Evolutionary conservation across 495 filamentous ascomycete genomes (phyloP), one percentile per base, ranked within the genome.

Genomic region (Neurospora sp.): DNA sequence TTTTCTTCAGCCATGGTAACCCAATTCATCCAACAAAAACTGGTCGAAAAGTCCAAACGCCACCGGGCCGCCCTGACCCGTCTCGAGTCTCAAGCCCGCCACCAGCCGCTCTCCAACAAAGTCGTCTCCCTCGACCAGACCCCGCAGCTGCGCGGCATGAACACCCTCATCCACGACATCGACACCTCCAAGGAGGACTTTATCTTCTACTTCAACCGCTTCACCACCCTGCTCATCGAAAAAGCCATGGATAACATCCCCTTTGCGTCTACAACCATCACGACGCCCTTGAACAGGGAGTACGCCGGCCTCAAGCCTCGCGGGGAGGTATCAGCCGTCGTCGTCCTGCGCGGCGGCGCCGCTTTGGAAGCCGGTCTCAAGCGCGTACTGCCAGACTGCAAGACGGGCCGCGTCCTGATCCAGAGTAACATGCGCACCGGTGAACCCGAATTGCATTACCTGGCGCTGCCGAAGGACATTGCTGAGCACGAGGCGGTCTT

Each of bases 191-290:
- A 91, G 47, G 96, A 97, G 74, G 94, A 98, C 74, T 98, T 97
- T 78, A 93, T 97, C 71, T 98, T 98, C 81, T 97, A 97, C 80
- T 97, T 98, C 76, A 93, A 99, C 82, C 89, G 96, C 22, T 82
- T 98, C 42, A 87, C 90, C 3, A 89, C 90, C 1, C 82, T 98
- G n/a, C 85, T 99, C 8, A 88, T 99, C 39, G 94, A 98, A 80
- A 94, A 90, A 72, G 92, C 93, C 3, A 80, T 95, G 72, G 93
- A 94, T 72, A 89, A 88, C 76, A 84, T 90, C 44, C 85, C 85
- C 42, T 97, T 94, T 81, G 80, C 82, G 18, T 83, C 87, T 5
- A 78, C 79, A 3, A 84, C 81, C 8, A 85, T 97, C 71, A 81
- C 86, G 47, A 98, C 96, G 0, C 92, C 94, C 3, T 83, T 87